Evolutionary conservation across 139 green algal genomes (phyloP).

Genomic region (Microglena sp.): DNA sequence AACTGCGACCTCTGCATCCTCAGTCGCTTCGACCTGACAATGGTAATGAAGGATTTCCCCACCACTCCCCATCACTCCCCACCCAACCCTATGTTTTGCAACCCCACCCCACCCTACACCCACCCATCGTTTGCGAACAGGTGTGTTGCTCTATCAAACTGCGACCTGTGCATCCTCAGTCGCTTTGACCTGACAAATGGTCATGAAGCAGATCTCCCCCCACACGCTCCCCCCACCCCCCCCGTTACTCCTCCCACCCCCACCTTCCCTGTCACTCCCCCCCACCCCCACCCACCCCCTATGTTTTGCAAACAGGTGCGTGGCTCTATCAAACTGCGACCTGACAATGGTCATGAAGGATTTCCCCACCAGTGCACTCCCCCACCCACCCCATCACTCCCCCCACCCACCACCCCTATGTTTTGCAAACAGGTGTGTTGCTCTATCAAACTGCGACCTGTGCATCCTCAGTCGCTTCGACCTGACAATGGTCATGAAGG

Average conservation of each 20-base stretch:
- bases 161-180: constrained; percentile 31
- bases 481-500: constrained; percentile 29
- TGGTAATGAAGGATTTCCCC: constrained; percentile 35
- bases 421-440: constrained; percentile 26
- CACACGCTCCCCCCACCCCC: too few species aligned
- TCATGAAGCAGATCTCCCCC: constrained; percentile 34
- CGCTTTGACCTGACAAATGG: constrained; percentile 17
- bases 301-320: constrained; percentile 13
- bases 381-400: constrained; percentile 2
- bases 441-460: constrained; percentile 33
- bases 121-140: too few species aligned
- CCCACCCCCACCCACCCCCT: too few species aligned
- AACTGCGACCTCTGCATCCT: constrained; percentile 37
- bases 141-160: constrained; percentile 27
- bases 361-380: constrained; percentile 23
- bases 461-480: constrained; percentile 22
- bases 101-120: too few species aligned
- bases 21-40: constrained; percentile 18
- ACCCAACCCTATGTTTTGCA: too few species aligned
- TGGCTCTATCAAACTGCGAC: constrained; percentile 33
- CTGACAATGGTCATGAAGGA: constrained; percentile 32
- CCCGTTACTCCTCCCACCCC: too few species aligned
- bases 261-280: too few species aligned
- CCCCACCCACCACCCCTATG: too few species aligned
- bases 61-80: too few species aligned